Evolutionary conservation across 2,329 filamentous ascomycete genomes (phyloP).

Genomic region (Fusarium heterosporum): DNA sequence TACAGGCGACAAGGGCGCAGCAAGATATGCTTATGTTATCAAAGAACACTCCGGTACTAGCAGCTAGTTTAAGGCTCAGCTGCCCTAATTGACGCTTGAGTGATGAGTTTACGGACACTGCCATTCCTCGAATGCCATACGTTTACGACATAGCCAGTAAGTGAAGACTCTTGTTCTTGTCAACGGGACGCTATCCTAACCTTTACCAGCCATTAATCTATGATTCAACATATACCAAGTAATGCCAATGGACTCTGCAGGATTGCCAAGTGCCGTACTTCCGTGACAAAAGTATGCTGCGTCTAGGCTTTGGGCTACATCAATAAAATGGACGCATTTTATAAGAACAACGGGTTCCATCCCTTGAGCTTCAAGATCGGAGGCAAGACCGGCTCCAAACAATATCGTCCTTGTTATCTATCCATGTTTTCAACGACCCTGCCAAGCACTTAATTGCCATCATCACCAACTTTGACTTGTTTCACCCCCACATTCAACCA

Average conservation of each 20-base stretch:
- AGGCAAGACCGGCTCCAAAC: not conserved
- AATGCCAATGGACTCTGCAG: slow-evolving; percentile 29
- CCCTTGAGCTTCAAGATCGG: not conserved
- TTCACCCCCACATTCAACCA: slow-evolving; percentile 15
- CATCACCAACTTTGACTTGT: slow-evolving; percentile 13
- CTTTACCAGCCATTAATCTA: not conserved
- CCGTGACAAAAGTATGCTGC: slow-evolving; percentile 21
- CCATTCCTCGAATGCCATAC: not conserved
- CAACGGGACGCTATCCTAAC: not conserved
- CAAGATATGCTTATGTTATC: not conserved
- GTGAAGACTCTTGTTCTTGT: not conserved
- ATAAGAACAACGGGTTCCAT: slow-evolving; percentile 21
- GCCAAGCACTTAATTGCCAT: slow-evolving; percentile 1
- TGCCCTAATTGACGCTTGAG: not conserved
- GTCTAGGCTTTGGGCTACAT: slow-evolving; percentile 20
- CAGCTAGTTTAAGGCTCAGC: not conserved
- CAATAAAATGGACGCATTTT: slow-evolving; percentile 14
- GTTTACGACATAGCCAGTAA: not conserved
- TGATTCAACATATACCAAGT: not conserved
- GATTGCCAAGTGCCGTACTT: slow-evolving; percentile 40
- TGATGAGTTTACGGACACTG: not conserved
- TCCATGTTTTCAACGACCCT: not conserved
- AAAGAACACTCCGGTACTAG: not conserved
- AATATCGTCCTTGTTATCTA: not conserved
- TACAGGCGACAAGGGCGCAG: slow-evolving; percentile 7